Percentiles rank a stretch among this genome's conserved stretches.
phyloP scores from a whole-genome alignment of 2,329 filamentous ascomycete species.

The Pseudogymnoascus sp. region DNA sequence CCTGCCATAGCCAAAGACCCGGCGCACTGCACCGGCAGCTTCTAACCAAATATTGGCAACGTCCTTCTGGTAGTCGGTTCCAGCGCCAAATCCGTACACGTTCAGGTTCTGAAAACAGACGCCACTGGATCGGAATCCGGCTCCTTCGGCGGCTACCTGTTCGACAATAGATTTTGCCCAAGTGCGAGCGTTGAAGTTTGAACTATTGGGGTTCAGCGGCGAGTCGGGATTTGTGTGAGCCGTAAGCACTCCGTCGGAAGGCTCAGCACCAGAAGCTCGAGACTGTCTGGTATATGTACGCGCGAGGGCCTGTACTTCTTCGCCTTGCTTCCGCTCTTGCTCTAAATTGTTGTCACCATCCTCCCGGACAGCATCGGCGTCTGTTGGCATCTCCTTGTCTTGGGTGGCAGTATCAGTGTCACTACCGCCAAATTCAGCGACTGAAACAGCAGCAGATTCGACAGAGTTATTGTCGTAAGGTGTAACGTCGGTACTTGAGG shows the following conservation, averaged over 20 bases:
- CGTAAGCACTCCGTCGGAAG: not conserved
- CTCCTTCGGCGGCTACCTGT: constrained; percentile 34
- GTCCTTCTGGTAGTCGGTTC: constrained; percentile 64
- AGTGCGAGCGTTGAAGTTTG: constrained; percentile 43
- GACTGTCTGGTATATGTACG: constrained; percentile 48
- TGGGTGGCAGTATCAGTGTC: not conserved
- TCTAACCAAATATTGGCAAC: constrained; percentile 53
- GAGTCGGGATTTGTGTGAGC: constrained; percentile 35
- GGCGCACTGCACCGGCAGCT: constrained; percentile 33
- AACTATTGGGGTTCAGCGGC: constrained; percentile 43
- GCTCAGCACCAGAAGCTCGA: not conserved
- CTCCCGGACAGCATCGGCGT: not conserved
- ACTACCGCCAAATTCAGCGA: not conserved
- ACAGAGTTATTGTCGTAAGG: not conserved
- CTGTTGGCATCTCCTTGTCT: not conserved
- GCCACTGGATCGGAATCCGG: constrained; percentile 45
- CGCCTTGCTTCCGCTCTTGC: not conserved
- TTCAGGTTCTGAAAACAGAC: constrained; percentile 61
- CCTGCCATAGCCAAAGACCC: constrained; percentile 45
- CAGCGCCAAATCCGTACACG: constrained; percentile 58
- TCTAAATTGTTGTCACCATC: not conserved
- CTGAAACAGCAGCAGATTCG: not conserved
- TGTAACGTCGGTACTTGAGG: not conserved
- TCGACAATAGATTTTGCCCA: constrained; percentile 55
- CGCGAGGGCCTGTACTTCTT: constrained; percentile 43